A percentile compares a stretch with the other conserved stretches of the same genome.
phyloP scores from a whole-genome alignment of 352 stramenopile genomes.

The Globisporangium camurandrum region DNA sequence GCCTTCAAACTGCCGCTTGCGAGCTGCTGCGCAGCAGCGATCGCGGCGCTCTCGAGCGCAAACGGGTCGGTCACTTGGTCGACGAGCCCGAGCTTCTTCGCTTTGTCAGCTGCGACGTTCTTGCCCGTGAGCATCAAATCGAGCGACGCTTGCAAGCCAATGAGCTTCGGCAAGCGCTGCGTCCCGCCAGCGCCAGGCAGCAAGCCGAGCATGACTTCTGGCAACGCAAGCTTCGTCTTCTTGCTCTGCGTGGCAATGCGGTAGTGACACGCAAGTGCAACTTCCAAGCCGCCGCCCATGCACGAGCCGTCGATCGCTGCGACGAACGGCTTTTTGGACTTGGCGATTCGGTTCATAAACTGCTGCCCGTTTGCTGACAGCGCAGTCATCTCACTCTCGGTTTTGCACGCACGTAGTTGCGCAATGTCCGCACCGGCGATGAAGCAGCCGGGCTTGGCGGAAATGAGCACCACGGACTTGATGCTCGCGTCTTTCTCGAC shows the following conservation, averaged over 20 bases:
- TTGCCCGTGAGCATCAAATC: slow-evolving; percentile 98
- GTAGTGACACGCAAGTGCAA: slow-evolving; percentile 97
- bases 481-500: slow-evolving; percentile 87
- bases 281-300: slow-evolving; percentile 95
- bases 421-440: slow-evolving; percentile 98
- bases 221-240: slow-evolving; percentile 95
- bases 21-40: slow-evolving; percentile 85
- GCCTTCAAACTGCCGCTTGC: slow-evolving; percentile 88
- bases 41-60: slow-evolving; percentile 89
- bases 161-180: slow-evolving; percentile 92
- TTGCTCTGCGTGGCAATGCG: slow-evolving; percentile 91
- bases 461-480: slow-evolving; percentile 97
- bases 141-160: slow-evolving; percentile 90
- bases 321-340: slow-evolving; percentile 93
- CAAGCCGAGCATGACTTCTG: slow-evolving; percentile 96
- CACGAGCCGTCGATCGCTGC: slow-evolving; percentile 95
- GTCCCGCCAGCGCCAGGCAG: slow-evolving; percentile 97
- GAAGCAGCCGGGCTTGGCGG: slow-evolving; percentile 95
- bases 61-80: slow-evolving; percentile 90
- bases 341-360: slow-evolving; percentile 88
- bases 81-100: slow-evolving; percentile 96
- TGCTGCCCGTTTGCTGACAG: slow-evolving; percentile 91
- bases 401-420: slow-evolving; percentile 86
- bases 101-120: slow-evolving; percentile 92
- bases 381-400: slow-evolving; percentile 89